phyloP scores from a whole-genome alignment of 2,329 filamentous ascomycete species.

The Fusarium pseudonygamai region DNA sequence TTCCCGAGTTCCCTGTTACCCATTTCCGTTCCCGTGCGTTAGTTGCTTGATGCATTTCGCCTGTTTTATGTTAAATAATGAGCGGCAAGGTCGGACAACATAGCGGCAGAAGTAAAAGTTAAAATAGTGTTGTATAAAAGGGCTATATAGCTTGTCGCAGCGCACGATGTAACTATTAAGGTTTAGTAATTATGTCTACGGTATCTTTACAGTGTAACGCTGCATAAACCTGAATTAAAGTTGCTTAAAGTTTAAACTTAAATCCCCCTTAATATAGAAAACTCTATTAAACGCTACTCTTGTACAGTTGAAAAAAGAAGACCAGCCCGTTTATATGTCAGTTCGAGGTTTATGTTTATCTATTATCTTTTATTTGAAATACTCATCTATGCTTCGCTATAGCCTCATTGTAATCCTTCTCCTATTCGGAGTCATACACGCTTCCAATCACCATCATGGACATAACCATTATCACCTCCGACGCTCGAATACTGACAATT shows the following conservation, averaged over 20 bases:
- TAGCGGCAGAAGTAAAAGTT: background rate
- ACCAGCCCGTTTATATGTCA: background rate
- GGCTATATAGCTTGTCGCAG: accelerated
- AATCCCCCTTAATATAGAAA: background rate
- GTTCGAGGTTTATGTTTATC: accelerated
- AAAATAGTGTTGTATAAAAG: background rate
- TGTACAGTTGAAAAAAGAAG: background rate
- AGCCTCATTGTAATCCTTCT: background rate
- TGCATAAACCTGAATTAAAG: too few species aligned
- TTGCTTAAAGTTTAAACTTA: background rate
- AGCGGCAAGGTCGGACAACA: background rate
- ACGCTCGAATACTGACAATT: background rate
- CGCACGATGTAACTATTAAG: background rate
- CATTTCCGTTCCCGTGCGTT: too few species aligned
- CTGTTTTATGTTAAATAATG: accelerated
- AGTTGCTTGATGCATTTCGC: accelerated
- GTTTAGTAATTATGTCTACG: background rate
- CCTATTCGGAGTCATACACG: background rate
- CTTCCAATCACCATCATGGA: background rate
- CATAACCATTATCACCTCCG: accelerated
- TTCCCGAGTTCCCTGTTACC: accelerated
- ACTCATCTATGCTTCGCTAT: accelerated
- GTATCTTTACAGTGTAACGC: too few species aligned
- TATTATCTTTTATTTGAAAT: accelerated
- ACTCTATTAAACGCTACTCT: background rate